Evolutionary conservation across 2,329 filamentous ascomycete genomes (phyloP), one percentile per base, ranked within the genome.

Genomic region (Scytalidium sp.): DNA sequence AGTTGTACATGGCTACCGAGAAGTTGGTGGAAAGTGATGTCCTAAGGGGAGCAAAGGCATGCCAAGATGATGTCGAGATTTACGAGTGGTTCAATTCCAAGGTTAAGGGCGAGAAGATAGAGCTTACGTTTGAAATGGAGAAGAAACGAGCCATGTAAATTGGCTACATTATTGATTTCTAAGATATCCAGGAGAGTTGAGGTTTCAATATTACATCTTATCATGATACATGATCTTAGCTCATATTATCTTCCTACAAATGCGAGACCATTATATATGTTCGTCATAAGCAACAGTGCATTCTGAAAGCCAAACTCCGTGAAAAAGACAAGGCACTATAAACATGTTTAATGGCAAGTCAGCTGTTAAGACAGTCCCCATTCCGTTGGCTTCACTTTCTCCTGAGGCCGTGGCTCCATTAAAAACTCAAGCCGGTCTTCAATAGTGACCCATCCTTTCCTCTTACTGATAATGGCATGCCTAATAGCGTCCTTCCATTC

Each of bases 31-130:
- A 67, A 46, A 69, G 63, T 10, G 69, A 70, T 53, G 68, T 76
- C 2, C 61, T 81, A 17, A 61, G 65, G 3, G 75, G 75, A 2
- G 75, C 73, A 2, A 70, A 51, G 42, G 58, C 64, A 2, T 63
- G 72, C 2, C 58, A 70, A 19, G 64, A 71, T 1, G 63, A 68
- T 47, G 69, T 81, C 10, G 69, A 76, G 60, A 75, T 79, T n/a
- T 63, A 69, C 22, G 74, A 82, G 57, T 81, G 78, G 78, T 81
- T 81, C 54, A 81, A 80, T 56, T 73, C 71, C 1, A 74, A 71
- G 54, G 71, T 81, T 2, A 71, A 73, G 36, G 75, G 72, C 0
- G 74, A 74, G 53, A 71, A 65, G 57, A 74, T 81, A 19, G 73
- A 75, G 27, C 41, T 64, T 9, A 45, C 57, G n/a, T 64, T 36